Conservation (phyloP, 306 rosid species). For the Alnus rubra region DNA sequence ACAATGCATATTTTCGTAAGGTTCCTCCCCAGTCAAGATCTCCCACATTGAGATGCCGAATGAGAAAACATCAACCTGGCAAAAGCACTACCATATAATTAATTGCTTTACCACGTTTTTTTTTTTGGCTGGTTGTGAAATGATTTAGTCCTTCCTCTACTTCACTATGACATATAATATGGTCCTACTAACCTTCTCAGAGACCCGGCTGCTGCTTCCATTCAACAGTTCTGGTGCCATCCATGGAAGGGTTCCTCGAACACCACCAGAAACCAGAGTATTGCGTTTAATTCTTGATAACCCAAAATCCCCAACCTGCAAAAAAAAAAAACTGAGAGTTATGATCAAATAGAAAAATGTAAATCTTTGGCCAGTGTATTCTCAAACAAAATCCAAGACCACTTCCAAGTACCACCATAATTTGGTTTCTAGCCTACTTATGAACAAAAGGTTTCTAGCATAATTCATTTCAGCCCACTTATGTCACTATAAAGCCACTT, state of each 20-base stretch:
- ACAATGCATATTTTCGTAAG: slow-evolving; percentile 39
- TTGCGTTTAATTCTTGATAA: slow-evolving; percentile 38
- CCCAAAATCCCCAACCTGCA: slow-evolving; percentile 37
- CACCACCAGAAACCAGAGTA: slow-evolving; percentile 42
- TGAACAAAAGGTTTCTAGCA: background rate
- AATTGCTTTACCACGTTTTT: background rate
- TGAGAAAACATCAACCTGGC: slow-evolving; percentile 37
- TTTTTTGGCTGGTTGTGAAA: background rate
- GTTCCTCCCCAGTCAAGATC: slow-evolving; percentile 42
- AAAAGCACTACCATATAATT: slow-evolving; percentile 9
- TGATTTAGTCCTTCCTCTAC: background rate
- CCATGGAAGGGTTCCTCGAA: slow-evolving; percentile 42
- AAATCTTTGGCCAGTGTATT: background rate
- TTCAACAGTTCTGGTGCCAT: slow-evolving; percentile 40
- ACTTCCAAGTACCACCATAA: background rate
- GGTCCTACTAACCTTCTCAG: slow-evolving; percentile 37
- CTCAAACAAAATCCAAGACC: background rate
- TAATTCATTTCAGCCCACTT: slow-evolving; percentile 5
- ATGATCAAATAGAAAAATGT: background rate
- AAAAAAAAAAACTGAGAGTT: background rate
- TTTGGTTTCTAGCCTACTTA: background rate
- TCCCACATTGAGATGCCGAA: slow-evolving; percentile 45
- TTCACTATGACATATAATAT: background rate
- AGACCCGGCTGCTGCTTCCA: slow-evolving; percentile 38
- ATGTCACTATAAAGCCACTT: background rate